A percentile compares a stretch with the other conserved stretches of the same genome.
Conservation (phyloP, 495 filamentous ascomycete species). For the Aspergillus diversus region DNA sequence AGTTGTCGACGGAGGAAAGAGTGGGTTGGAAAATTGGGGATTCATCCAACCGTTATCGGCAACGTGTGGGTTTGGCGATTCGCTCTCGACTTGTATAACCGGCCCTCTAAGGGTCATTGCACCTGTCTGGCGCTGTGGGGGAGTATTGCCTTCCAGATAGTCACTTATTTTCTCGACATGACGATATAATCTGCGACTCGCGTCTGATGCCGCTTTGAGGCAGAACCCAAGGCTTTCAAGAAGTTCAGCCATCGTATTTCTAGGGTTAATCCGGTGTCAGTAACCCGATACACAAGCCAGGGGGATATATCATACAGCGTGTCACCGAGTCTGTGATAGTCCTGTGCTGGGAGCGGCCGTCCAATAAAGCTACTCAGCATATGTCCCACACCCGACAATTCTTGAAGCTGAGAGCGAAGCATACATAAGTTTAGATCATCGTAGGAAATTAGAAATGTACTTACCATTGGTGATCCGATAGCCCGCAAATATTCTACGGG, state of each 20-base stretch:
- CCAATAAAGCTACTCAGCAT: constrained; percentile 1
- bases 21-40: not conserved
- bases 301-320: not conserved
- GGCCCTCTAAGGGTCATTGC: not conserved
- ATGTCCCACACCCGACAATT: not conserved
- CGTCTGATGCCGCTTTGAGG: constrained; percentile 2
- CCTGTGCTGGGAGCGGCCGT: not conserved
- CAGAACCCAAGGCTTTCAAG: constrained; percentile 1
- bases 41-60: not conserved
- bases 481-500: constrained; percentile 7
- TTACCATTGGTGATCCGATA: not conserved
- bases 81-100: not conserved
- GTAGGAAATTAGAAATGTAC: not conserved
- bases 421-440: not conserved
- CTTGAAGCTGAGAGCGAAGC: not conserved
- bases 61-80: not conserved
- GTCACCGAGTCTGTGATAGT: not conserved
- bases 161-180: not conserved
- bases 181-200: not conserved
- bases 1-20: not conserved
- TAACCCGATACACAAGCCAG: not conserved
- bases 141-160: not conserved
- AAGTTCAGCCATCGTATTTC: constrained; percentile 3
- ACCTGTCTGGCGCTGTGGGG: not conserved
- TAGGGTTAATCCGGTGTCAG: not conserved